A percentile compares a stretch with the other conserved stretches of the same genome.
These are phyloP conservation scores for Drosera spatulata DNA, from an alignment of 179 eudicot species.

Conservation along the genomic window DNA sequence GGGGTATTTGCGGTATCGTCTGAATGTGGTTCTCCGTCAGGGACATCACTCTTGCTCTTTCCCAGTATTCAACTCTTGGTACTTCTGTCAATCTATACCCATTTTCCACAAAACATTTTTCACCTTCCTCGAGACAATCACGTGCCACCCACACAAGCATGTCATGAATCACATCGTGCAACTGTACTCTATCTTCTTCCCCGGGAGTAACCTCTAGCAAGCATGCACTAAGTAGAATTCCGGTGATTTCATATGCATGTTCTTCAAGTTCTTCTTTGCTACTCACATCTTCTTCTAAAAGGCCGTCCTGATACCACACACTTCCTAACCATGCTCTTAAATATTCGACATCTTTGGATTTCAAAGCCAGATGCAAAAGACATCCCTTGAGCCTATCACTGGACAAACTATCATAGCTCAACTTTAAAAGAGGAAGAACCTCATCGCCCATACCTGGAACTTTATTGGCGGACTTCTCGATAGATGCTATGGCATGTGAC, in stretches of 20 bases:
- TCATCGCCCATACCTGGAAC: constrained; percentile 19
- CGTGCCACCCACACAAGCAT: background rate
- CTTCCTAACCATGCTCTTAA: background rate
- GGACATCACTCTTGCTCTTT: background rate
- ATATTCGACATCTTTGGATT: background rate
- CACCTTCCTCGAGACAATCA: background rate
- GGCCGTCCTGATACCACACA: background rate
- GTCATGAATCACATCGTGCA: background rate
- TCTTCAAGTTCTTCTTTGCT: background rate
- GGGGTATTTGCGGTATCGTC: background rate
- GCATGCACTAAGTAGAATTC: background rate
- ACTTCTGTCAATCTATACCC: background rate
- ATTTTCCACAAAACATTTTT: background rate
- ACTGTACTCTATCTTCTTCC: background rate
- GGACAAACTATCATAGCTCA: constrained; percentile 15
- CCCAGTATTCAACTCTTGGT: background rate
- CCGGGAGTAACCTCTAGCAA: background rate
- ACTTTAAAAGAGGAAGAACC: constrained; percentile 15
- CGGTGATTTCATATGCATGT: background rate
- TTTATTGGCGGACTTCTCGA: constrained; percentile 8
- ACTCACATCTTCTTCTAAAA: background rate
- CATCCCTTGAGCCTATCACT: constrained; percentile 7
- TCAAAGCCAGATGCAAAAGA: constrained; percentile 6
- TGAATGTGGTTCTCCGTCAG: background rate
- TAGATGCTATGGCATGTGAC: constrained; percentile 8